Evolutionary conservation across 1,139 yeast genomes (phyloP).

Genomic region (Suhomyces chickasaworum): DNA sequence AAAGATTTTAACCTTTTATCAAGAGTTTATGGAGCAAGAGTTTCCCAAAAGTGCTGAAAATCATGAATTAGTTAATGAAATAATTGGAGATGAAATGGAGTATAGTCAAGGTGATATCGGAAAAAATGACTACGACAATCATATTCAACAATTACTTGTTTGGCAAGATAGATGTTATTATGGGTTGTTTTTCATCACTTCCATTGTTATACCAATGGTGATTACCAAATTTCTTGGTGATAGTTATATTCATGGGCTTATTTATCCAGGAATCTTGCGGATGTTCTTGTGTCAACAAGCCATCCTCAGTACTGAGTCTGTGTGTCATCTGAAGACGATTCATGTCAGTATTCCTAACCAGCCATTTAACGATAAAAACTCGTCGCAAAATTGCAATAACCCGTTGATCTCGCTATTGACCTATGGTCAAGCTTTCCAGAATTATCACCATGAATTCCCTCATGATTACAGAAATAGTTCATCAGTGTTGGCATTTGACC

Average conservation of each 20-base stretch:
- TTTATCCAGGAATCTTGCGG: conserved; percentile 65
- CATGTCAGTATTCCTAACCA: conserved; percentile 51
- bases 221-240: conserved; percentile 43
- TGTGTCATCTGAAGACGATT: conserved; percentile 54
- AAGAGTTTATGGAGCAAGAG: conserved; percentile 43
- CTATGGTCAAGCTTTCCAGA: conserved; percentile 66
- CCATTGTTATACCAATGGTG: conserved; percentile 51
- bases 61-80: conserved; percentile 25
- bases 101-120: conserved; percentile 10
- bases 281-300: conserved; percentile 61
- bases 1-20: conserved; percentile 36
- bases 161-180: conserved; percentile 61
- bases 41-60: conserved; percentile 33
- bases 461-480: conserved; percentile 60
- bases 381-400: conserved; percentile 49
- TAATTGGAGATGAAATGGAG: conserved; percentile 22
- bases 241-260: conserved; percentile 54
- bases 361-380: conserved; percentile 65
- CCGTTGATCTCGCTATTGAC: conserved; percentile 59
- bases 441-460: conserved; percentile 76
- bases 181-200: conserved; percentile 44
- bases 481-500: conserved; percentile 59
- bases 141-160: conserved; percentile 31
- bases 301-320: conserved; percentile 55
- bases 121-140: conserved; percentile 23